These are phyloP conservation scores for Quercus tomentella DNA, from an alignment of 331 rosid genomes.

Conservation along the genomic window DNA sequence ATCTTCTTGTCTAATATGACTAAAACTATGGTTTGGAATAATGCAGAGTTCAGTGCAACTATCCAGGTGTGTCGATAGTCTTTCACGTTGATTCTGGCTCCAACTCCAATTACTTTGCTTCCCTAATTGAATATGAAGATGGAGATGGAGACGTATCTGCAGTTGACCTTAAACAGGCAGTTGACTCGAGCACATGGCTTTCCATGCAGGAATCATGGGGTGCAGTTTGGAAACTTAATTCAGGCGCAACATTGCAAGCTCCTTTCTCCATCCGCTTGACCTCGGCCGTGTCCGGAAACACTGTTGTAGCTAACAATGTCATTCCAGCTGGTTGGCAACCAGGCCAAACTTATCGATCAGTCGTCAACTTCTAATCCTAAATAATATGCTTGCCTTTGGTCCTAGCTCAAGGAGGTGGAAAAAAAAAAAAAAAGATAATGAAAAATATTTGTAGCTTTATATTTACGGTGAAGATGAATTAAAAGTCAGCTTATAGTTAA, in stretches of 20 bases:
- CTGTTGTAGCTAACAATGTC: constrained; percentile 44
- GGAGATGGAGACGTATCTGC: constrained; percentile 51
- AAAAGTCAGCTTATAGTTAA: background rate
- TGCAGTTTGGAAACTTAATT: constrained; percentile 55
- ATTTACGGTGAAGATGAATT: background rate
- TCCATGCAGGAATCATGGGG: constrained; percentile 69
- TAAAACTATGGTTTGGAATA: background rate
- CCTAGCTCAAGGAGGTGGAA: background rate
- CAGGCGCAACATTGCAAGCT: constrained; percentile 34
- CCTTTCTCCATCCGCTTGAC: constrained; percentile 61
- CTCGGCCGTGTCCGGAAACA: constrained; percentile 32
- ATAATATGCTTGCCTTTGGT: background rate
- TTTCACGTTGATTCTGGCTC: constrained; percentile 57
- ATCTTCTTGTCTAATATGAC: background rate
- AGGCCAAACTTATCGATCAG: constrained; percentile 54
- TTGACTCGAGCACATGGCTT: constrained; percentile 38
- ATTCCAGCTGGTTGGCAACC: constrained; percentile 64
- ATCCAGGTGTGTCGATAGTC: constrained; percentile 32
- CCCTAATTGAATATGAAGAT: constrained; percentile 41
- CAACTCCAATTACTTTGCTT: constrained; percentile 49
- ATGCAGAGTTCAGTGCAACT: constrained; percentile 54
- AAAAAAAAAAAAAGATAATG: background rate
- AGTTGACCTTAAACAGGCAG: background rate
- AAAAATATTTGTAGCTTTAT: background rate
- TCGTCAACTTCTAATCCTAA: constrained; percentile 30